Evolutionary conservation across 768 basidiomycete species (phyloP), one percentile per base, ranked within the genome.

Genomic region (Amanita thiersii): DNA sequence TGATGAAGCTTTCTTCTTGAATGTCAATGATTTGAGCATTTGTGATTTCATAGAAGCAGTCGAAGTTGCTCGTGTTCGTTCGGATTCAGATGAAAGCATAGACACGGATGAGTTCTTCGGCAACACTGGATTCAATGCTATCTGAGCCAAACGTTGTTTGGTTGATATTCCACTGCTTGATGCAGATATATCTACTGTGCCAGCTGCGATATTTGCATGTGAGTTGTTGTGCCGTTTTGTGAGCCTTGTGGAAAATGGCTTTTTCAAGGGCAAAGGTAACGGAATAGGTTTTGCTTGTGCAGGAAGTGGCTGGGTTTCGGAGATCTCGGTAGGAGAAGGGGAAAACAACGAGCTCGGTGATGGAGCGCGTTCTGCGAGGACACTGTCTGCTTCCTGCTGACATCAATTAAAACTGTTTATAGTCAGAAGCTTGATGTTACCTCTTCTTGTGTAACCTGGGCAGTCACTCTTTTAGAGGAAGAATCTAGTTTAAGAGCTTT

Each of bases 111-210:
- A 39, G 11, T 58, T 56, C 48, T 63, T 75, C 0, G 73, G 66
- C 2, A 47, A 48, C 9, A 55, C 50, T 15, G 61, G 64, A 6
- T 54, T 59, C 17, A 66, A 52, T 10, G 70, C 67, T 7, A 59
- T 61, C 31, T 65, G 62, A 18, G 64, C 60, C 4, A 78, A 51
- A 4, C 72, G 64, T 39, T 73, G 68, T 50, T 77, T 78, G 1
- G 73, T 78, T 25, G 66, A 60, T 20, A 78, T 62, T 7, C 64
- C 62, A 44, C 62, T 66, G 24, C 57, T 58, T 32, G 51, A 39
- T 4, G 55, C 31, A n/a, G 44, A 14, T 12, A 41, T 40, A 12
- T 50, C 41, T 9, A 48, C 30, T 11, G 49, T 23, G 35, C 48
- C 51, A 17, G 40, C 43, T 2, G 43, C 48, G 24, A 52, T 35